Evolutionary conservation across 2,329 filamentous ascomycete genomes (phyloP).

Genomic region (Claviceps sp.): DNA sequence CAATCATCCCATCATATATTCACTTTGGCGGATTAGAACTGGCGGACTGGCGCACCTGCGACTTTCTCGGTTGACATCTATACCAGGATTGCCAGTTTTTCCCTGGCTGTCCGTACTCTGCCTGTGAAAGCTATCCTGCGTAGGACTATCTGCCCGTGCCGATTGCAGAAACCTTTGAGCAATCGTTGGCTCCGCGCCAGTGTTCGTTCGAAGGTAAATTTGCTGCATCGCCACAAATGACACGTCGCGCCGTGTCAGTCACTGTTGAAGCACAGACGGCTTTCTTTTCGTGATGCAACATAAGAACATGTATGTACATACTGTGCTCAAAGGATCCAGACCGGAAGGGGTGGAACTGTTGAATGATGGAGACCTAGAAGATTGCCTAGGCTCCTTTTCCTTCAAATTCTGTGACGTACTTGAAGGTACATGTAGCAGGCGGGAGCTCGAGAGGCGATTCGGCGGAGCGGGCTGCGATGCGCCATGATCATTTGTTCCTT

Average conservation of each 20-base stretch:
- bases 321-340: slow-evolving; percentile 26
- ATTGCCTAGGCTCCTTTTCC: slow-evolving; percentile 17
- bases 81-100: slow-evolving; percentile 24
- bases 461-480: slow-evolving; percentile 6
- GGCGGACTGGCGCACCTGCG: slow-evolving; percentile 40
- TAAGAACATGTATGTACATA: slow-evolving; percentile 10
- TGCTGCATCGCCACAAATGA: slow-evolving; percentile 16
- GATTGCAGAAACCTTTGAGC: slow-evolving; percentile 40
- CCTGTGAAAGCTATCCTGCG: slow-evolving; percentile 25
- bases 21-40: background rate
- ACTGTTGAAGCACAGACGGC: too few relatives aligned
- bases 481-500: slow-evolving; percentile 5
- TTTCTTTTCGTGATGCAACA: background rate
- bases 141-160: slow-evolving; percentile 38
- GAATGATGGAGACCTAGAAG: slow-evolving; percentile 14
- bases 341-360: slow-evolving; percentile 14
- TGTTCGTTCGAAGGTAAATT: slow-evolving; percentile 27
- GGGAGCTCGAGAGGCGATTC: slow-evolving; percentile 10
- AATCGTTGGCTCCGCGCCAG: slow-evolving; percentile 29
- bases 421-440: slow-evolving; percentile 43
- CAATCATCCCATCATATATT: background rate
- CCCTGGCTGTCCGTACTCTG: slow-evolving; percentile 27
- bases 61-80: slow-evolving; percentile 37
- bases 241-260: background rate
- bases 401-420: slow-evolving; percentile 40